Evolutionary conservation across 192 early-diverging fungal genomes (phyloP), one percentile per base, ranked within the genome.

Genomic region (Obelidium mucronatum): DNA sequence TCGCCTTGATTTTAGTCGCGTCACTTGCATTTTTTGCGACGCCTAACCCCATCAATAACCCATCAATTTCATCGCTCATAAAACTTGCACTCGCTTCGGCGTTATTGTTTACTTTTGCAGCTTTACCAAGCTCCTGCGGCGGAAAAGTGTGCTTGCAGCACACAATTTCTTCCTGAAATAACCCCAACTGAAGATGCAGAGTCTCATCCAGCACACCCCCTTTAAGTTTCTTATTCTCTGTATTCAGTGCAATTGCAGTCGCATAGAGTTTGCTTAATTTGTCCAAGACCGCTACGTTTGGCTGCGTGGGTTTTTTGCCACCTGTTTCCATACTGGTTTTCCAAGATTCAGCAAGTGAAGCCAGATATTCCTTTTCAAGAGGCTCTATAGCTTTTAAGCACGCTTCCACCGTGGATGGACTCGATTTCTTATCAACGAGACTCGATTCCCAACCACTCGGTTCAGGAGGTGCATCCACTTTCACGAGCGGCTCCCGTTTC

Each of bases 11-110:
- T 73, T 84, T 81, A 2, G 54, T 52, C 1, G 76, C 73, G 60
- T 88, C 76, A 64, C 67, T 82, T 33, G 81, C 80, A 63, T 36
- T 53, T 34, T 56, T 73, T n/a, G 77, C 33, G 8, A 88, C 74
- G 0, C 80, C 85, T 3, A 88, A 78, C 13, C 76, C 66, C 39
- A 80, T 58, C 36, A 88, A 77, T 33, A 87, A 67, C 5, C 87
- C 87, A 3, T 82, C 72, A 2, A 87, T 82, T 64, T 88, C 87
- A 63, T 88, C 87, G 22, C 35, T 53, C 80, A 83, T 83, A 52
- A 83, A 83, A n/a, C 76, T 68, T 4, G 82, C 82, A 31, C 48
- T 67, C 6, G 87, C 85, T 3, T 17, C 40, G 2, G n/a, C 75
- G 54, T 81, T 79, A 28, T 76, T 77, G 44, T 81, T 77, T 5